Conservation (phyloP, 1,284 basidiomycete species). For the Ganoderma lucidum region DNA sequence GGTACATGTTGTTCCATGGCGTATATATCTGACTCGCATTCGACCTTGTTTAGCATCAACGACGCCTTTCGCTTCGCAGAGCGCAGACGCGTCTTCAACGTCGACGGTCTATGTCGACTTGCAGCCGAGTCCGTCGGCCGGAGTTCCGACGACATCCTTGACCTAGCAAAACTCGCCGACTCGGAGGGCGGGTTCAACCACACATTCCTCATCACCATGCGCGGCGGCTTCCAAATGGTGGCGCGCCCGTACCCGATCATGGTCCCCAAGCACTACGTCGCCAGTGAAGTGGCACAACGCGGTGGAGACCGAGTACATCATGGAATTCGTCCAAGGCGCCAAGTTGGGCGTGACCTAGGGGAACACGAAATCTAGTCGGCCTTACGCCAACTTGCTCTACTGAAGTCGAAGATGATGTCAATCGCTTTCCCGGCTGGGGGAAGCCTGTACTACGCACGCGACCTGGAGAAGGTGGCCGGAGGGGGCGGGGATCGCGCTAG, state of each 20-base stretch:
- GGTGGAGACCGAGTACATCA: slow-evolving; percentile 59
- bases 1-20: slow-evolving; percentile 37
- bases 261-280: slow-evolving; percentile 53
- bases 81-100: slow-evolving; percentile 50
- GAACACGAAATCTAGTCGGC: slow-evolving; percentile 52
- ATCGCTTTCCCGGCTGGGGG: slow-evolving; percentile 59
- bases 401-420: slow-evolving; percentile 59
- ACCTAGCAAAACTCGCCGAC: slow-evolving; percentile 48
- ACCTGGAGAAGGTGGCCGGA: slow-evolving; percentile 48
- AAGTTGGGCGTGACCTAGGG: slow-evolving; percentile 49
- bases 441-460: slow-evolving; percentile 57
- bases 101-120: slow-evolving; percentile 52
- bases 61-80: slow-evolving; percentile 53
- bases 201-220: slow-evolving; percentile 55
- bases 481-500: slow-evolving; percentile 44
- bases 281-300: slow-evolving; percentile 64
- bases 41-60: slow-evolving; percentile 46
- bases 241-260: slow-evolving; percentile 56
- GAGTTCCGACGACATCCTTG: slow-evolving; percentile 44
- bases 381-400: slow-evolving; percentile 52
- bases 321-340: slow-evolving; percentile 55
- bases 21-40: slow-evolving; percentile 42
- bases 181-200: slow-evolving; percentile 52
- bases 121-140: slow-evolving; percentile 53
- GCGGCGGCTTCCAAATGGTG: slow-evolving; percentile 51